Percentiles rank a stretch among this genome's conserved stretches.
These are phyloP conservation scores for Physaria fendleri DNA, from an alignment of 345 rosid species.

Conservation along the genomic window DNA sequence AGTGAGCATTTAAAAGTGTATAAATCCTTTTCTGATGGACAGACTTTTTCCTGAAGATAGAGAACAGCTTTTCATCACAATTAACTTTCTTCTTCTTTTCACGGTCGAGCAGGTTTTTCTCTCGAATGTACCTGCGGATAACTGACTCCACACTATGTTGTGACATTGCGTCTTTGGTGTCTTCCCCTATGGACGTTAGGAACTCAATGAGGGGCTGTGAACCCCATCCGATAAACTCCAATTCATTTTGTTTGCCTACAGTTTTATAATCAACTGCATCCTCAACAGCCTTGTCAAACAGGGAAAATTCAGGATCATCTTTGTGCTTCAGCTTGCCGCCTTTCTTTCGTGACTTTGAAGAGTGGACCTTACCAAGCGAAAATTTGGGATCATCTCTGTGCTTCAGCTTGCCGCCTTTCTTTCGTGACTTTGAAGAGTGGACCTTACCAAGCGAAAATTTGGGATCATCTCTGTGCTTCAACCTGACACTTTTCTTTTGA, in stretches of 20 bases:
- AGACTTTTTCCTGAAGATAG: slow-evolving; percentile 37
- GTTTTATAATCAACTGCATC: too few species aligned
- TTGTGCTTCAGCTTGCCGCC: too few species aligned
- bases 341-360: too few species aligned
- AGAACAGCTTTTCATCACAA: slow-evolving; percentile 39
- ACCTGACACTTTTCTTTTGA: slow-evolving; percentile 8
- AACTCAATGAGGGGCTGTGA: slow-evolving; percentile 45
- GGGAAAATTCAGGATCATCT: too few species aligned
- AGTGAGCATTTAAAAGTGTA: slow-evolving; percentile 32
- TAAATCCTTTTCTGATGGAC: slow-evolving; percentile 21
- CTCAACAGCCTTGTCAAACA: too few species aligned
- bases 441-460: background rate
- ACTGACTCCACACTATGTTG: slow-evolving; percentile 29
- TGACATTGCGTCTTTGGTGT: slow-evolving; percentile 31
- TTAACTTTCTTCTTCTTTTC: slow-evolving; percentile 28
- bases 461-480: slow-evolving; percentile 2
- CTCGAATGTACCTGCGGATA: slow-evolving; percentile 30
- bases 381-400: too few species aligned
- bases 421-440: too few species aligned
- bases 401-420: too few species aligned
- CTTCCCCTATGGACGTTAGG: slow-evolving; percentile 40
- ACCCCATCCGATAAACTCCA: slow-evolving; percentile 41
- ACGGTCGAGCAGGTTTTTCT: slow-evolving; percentile 25
- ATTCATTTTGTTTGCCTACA: slow-evolving; percentile 10
- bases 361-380: too few species aligned